A percentile compares a stretch with the other conserved stretches of the same genome.
phyloP scores from a whole-genome alignment of 306 rosid genomes.

The Neltuma alba region DNA sequence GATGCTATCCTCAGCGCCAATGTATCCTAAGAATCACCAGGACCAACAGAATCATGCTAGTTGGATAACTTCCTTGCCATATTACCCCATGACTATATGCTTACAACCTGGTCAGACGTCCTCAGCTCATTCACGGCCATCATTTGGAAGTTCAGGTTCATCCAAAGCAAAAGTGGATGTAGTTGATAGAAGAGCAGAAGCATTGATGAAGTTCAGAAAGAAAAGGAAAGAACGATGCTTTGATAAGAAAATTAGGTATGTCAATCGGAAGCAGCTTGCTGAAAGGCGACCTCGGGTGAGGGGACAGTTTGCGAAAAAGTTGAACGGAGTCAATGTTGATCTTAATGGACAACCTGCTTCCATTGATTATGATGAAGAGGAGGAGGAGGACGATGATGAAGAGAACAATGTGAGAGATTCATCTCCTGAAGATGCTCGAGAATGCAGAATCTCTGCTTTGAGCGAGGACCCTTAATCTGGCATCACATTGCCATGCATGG shows the following conservation, averaged over 20 bases:
- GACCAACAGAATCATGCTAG: slow-evolving; percentile 62
- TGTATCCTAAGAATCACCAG: slow-evolving; percentile 71
- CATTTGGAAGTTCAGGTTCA: slow-evolving; percentile 61
- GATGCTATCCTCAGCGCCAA: slow-evolving; percentile 70
- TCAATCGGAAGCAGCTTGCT: slow-evolving; percentile 79
- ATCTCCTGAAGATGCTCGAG: slow-evolving; percentile 45
- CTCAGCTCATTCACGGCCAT: slow-evolving; percentile 62
- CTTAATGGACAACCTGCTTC: slow-evolving; percentile 83
- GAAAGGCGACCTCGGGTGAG: slow-evolving; percentile 90
- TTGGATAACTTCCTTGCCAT: slow-evolving; percentile 51
- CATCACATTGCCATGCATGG: not conserved
- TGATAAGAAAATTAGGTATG: slow-evolving; percentile 93
- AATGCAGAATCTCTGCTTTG: slow-evolving; percentile 1
- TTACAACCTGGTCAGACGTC: slow-evolving; percentile 76
- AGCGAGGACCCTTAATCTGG: not conserved
- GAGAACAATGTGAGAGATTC: slow-evolving; percentile 40
- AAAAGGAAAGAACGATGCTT: slow-evolving; percentile 96
- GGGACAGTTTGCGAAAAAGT: slow-evolving; percentile 90
- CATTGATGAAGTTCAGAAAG: slow-evolving; percentile 89
- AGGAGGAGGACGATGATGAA: slow-evolving; percentile 52
- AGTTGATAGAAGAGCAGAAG: slow-evolving; percentile 95
- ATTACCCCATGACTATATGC: slow-evolving; percentile 68
- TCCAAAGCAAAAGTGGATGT: slow-evolving; percentile 56
- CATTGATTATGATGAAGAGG: slow-evolving; percentile 65
- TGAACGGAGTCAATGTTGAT: slow-evolving; percentile 74